Percentiles rank a stretch among this genome's conserved stretches.
Conservation (phyloP, 768 basidiomycete genomes). For the Pleurotus sapidus region DNA sequence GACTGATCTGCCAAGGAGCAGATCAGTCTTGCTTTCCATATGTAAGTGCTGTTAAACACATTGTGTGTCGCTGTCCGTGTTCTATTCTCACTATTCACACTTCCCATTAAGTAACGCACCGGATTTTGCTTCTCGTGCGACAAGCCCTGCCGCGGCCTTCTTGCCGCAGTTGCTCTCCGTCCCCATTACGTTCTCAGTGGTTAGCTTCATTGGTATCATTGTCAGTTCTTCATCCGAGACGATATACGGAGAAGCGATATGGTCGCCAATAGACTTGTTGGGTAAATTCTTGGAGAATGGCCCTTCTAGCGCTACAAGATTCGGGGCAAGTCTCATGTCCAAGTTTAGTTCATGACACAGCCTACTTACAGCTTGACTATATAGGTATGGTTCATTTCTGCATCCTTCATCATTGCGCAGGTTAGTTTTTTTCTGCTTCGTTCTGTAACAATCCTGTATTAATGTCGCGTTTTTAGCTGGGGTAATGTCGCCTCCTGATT, state of each 20-base stretch:
- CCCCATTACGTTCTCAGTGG: slow-evolving; percentile 69
- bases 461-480: slow-evolving; percentile 9
- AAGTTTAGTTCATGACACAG: not conserved
- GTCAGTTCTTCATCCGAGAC: slow-evolving; percentile 75
- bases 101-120: slow-evolving; percentile 55
- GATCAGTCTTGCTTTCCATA: too few relatives aligned
- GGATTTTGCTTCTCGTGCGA: slow-evolving; percentile 70
- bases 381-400: slow-evolving; percentile 76
- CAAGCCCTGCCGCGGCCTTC: slow-evolving; percentile 53
- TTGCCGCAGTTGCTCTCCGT: slow-evolving; percentile 69
- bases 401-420: slow-evolving; percentile 79
- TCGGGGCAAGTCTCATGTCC: slow-evolving; percentile 41
- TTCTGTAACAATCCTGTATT: not conserved
- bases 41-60: too few relatives aligned
- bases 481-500: slow-evolving; percentile 9
- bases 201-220: slow-evolving; percentile 79
- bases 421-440: slow-evolving; percentile 21
- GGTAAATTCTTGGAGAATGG: slow-evolving; percentile 63
- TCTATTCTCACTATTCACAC: slow-evolving; percentile 15
- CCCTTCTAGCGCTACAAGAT: slow-evolving; percentile 63
- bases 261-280: slow-evolving; percentile 75
- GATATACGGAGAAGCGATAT: slow-evolving; percentile 76
- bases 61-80: too few relatives aligned
- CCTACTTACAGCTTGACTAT: not conserved
- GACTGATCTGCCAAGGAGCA: too few relatives aligned